A percentile compares a stretch with the other conserved stretches of the same genome.
Conservation (phyloP, 768 basidiomycete species). For the Cubamyces lactineus region DNA sequence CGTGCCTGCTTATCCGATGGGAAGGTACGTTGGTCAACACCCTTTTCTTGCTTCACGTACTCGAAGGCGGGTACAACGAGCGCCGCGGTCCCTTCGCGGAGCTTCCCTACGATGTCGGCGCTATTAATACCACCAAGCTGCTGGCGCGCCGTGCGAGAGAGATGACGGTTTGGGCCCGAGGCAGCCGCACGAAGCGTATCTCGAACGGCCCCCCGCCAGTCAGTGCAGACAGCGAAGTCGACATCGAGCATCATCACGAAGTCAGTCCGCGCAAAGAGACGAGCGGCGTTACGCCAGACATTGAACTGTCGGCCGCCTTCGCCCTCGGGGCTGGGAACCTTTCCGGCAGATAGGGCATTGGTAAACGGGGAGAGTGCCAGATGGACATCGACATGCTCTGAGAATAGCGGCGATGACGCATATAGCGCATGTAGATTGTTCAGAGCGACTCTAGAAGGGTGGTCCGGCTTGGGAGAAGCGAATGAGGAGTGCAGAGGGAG, state of each 20-base stretch:
- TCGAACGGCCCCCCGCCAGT: slow-evolving; percentile 66
- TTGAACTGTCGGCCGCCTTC: slow-evolving; percentile 78
- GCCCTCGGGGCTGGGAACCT: slow-evolving; percentile 19
- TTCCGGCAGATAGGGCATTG: slow-evolving; percentile 13
- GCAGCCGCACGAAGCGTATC: slow-evolving; percentile 37
- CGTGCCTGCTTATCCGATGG: slow-evolving; percentile 71
- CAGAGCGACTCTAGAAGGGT: slow-evolving; percentile 47
- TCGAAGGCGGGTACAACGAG: slow-evolving; percentile 89
- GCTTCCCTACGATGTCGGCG: slow-evolving; percentile 39
- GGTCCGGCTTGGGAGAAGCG: slow-evolving; percentile 39
- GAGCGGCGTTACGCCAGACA: slow-evolving; percentile 86
- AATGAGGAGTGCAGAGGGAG: slow-evolving; percentile 43
- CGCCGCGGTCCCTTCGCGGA: slow-evolving; percentile 65
- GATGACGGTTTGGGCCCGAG: slow-evolving; percentile 12
- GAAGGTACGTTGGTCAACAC: slow-evolving; percentile 58
- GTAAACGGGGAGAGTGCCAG: slow-evolving; percentile 76
- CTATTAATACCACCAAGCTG: slow-evolving; percentile 7
- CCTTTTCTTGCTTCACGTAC: slow-evolving; percentile 67
- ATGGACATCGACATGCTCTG: slow-evolving; percentile 78
- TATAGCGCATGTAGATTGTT: slow-evolving; percentile 69
- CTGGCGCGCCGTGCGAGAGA: slow-evolving; percentile 11
- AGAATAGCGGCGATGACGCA: slow-evolving; percentile 65
- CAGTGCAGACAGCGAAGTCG: slow-evolving; percentile 84
- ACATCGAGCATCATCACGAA: slow-evolving; percentile 92
- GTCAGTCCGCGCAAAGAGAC: slow-evolving; percentile 81